Evolutionary conservation across 2,329 filamentous ascomycete species (phyloP).

Genomic region (Aspergillus aculeatus): DNA sequence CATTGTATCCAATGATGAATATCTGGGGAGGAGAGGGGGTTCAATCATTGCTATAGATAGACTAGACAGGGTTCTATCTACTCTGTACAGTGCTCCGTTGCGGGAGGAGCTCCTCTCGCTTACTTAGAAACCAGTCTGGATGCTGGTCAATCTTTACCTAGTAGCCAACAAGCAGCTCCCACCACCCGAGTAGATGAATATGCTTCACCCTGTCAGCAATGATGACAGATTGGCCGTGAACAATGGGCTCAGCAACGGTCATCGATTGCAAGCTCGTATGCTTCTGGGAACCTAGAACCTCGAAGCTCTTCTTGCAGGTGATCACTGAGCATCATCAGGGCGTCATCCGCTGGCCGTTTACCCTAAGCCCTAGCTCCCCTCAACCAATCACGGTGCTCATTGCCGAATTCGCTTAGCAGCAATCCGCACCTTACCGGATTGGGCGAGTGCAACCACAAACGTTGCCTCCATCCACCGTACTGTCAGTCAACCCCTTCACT

Average conservation of each 20-base stretch:
- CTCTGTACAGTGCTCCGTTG: no score
- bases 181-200: background rate
- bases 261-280: background rate
- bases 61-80: background rate
- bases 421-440: slow-evolving; percentile 38
- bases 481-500: slow-evolving; percentile 26
- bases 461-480: slow-evolving; percentile 28
- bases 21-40: background rate
- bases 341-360: slow-evolving; percentile 18
- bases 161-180: no score
- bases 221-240: background rate
- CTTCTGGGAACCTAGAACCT: background rate
- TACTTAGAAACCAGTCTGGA: background rate
- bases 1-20: background rate
- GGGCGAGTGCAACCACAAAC: slow-evolving; percentile 36
- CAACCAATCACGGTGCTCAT: slow-evolving; percentile 21
- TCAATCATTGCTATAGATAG: background rate
- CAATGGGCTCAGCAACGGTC: background rate
- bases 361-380: slow-evolving; percentile 41
- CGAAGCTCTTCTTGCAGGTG: background rate
- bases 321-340: slow-evolving; percentile 2
- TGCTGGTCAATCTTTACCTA: no score
- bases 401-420: slow-evolving; percentile 39
- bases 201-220: background rate
- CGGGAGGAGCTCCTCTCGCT: background rate